Percentiles rank a stretch among this genome's conserved stretches.
Conservation (phyloP, 1,284 basidiomycete genomes). For the Volvariella volvacea region DNA sequence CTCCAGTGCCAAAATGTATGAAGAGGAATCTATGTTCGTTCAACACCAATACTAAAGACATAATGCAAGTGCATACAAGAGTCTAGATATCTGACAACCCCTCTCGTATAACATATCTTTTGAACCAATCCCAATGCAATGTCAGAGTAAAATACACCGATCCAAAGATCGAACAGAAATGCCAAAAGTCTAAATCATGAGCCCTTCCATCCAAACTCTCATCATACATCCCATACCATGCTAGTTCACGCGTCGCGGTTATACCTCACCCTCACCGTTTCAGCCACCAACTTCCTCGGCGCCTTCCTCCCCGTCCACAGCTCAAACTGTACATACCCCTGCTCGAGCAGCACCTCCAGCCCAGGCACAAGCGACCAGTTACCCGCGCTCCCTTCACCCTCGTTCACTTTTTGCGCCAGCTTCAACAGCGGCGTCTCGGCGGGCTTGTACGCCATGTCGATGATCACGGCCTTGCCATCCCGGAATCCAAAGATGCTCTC, state of each 20-base stretch:
- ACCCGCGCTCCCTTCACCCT: slow-evolving; percentile 15
- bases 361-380: slow-evolving; percentile 77
- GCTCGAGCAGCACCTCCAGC: slow-evolving; percentile 80
- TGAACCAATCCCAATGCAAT: no score
- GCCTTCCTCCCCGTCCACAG: slow-evolving; percentile 70
- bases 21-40: no score
- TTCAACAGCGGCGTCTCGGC: slow-evolving; percentile 63
- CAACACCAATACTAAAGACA: no score
- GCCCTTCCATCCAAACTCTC: no score
- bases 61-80: no score
- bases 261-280: slow-evolving; percentile 46
- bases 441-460: slow-evolving; percentile 93
- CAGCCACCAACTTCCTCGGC: slow-evolving; percentile 40
- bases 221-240: no score
- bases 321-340: slow-evolving; percentile 82
- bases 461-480: slow-evolving; percentile 53
- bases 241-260: slow-evolving; percentile 1
- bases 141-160: no score
- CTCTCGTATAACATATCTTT: no score
- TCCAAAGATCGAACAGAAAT: no score
- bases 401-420: slow-evolving; percentile 36
- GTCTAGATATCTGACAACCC: no score
- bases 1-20: no score
- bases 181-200: no score
- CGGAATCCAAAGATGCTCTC: slow-evolving; percentile 43